These are phyloP conservation scores for Prunus fruticosa DNA, from an alignment of 306 rosid species.

Conservation along the genomic window DNA sequence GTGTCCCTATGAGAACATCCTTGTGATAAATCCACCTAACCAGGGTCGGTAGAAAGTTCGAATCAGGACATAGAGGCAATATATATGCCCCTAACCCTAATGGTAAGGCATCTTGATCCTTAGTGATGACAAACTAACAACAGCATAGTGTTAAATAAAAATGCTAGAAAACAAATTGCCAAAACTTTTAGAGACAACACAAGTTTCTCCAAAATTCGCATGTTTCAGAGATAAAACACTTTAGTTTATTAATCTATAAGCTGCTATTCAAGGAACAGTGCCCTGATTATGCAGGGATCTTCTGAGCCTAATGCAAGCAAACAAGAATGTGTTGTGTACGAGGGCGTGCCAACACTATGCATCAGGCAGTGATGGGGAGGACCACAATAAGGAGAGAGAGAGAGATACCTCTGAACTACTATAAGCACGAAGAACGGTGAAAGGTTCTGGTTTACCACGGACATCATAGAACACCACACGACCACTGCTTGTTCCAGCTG, in stretches of 20 bases:
- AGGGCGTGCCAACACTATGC: not conserved
- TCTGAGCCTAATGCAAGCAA: not conserved
- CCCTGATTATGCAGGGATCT: not conserved
- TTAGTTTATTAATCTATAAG: not conserved
- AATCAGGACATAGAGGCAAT: not conserved
- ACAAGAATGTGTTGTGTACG: not conserved
- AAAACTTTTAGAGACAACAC: not conserved
- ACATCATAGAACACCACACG: slow-evolving; percentile 92
- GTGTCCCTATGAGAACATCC: not conserved
- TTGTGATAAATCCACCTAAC: not conserved
- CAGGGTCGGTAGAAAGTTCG: not conserved
- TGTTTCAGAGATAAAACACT: not conserved
- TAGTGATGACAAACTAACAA: not conserved
- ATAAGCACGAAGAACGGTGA: slow-evolving; percentile 86
- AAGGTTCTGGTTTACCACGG: slow-evolving; percentile 94
- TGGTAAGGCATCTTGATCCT: not conserved
- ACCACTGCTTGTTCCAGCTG: slow-evolving; percentile 98
- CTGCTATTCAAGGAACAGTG: not conserved
- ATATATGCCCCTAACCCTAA: not conserved
- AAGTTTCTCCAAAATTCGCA: slow-evolving; percentile 2
- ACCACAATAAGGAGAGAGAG: not conserved
- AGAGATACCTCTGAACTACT: slow-evolving; percentile 47
- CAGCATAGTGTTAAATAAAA: not conserved
- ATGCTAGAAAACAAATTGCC: not conserved
- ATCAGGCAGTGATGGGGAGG: not conserved